phyloP scores from a whole-genome alignment of 441 rosid species.

The Pelargonium citronellum region DNA sequence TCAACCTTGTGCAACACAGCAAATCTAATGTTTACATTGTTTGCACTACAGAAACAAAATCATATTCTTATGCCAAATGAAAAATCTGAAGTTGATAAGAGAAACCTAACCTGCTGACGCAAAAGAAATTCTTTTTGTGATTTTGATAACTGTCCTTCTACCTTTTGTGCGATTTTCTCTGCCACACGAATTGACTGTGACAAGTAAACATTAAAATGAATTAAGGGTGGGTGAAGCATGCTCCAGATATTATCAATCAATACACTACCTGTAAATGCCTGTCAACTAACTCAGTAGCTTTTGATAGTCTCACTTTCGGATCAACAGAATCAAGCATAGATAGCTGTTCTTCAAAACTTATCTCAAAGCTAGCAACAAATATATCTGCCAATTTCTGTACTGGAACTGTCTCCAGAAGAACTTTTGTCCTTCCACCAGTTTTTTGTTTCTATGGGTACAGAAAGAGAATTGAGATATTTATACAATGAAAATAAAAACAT shows the following conservation, averaged over 20 bases:
- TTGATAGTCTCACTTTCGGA: constrained; percentile 80
- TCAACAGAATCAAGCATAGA: constrained; percentile 93
- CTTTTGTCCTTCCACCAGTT: constrained; percentile 90
- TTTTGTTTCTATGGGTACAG: constrained; percentile 66
- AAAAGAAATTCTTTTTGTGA: constrained; percentile 98
- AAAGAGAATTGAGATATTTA: constrained; percentile 15
- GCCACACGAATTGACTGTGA: constrained; percentile 98
- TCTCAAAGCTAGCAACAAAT: constrained; percentile 98
- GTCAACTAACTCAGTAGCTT: constrained; percentile 95
- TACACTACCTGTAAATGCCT: constrained; percentile 81
- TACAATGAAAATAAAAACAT: constrained; percentile 1
- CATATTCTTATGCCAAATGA: background rate
- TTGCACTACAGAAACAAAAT: background rate
- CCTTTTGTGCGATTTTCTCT: constrained; percentile 96
- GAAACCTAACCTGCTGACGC: constrained; percentile 85
- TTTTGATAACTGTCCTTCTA: constrained; percentile 96
- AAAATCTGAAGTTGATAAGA: constrained; percentile 9
- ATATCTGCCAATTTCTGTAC: constrained; percentile 96
- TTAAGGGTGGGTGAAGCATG: constrained; percentile 22
- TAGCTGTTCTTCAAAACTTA: constrained; percentile 94
- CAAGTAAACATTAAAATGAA: constrained; percentile 30
- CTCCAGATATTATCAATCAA: constrained; percentile 18
- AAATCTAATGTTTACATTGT: background rate
- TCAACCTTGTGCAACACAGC: background rate
- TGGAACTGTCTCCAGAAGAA: constrained; percentile 93